Conservation (phyloP, 1,139 yeast species). For the Yamadazyma membranifaciens region DNA sequence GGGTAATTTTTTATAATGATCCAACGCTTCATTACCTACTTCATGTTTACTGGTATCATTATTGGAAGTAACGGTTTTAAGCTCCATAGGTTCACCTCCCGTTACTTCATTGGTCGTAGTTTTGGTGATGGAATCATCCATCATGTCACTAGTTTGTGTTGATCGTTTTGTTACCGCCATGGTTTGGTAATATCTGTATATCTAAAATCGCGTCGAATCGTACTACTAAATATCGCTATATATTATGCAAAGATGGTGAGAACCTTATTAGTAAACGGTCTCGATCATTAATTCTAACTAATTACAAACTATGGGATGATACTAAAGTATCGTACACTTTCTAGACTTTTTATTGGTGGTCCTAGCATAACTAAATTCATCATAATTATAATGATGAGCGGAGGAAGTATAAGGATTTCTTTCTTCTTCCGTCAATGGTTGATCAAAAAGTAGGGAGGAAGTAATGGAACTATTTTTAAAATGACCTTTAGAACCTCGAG, state of each 20-base stretch:
- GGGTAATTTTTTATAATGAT: slow-evolving; percentile 66
- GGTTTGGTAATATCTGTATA: no score
- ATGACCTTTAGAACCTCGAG: slow-evolving; percentile 34
- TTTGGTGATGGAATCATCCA: background rate
- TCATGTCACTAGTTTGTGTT: background rate
- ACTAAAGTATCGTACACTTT: slow-evolving; percentile 35
- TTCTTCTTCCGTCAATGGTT: slow-evolving; percentile 42
- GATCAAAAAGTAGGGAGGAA: slow-evolving; percentile 36
- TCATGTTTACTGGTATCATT: slow-evolving; percentile 28
- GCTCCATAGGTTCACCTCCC: background rate
- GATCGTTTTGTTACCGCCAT: background rate
- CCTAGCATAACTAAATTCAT: slow-evolving; percentile 44
- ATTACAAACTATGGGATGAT: no score
- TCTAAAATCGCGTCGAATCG: no score
- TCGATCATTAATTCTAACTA: no score
- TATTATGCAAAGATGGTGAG: no score
- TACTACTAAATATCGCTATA: no score
- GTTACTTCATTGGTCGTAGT: background rate
- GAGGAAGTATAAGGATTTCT: slow-evolving; percentile 23
- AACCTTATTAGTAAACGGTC: no score
- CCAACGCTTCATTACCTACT: slow-evolving; percentile 70
- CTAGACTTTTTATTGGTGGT: slow-evolving; percentile 30
- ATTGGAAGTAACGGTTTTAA: background rate
- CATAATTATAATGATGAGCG: slow-evolving; percentile 32
- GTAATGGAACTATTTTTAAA: slow-evolving; percentile 37